Evolutionary conservation across 2,329 filamentous ascomycete genomes (phyloP), one percentile per base, ranked within the genome.

Genomic region (Cordyceps cateniannulata): DNA sequence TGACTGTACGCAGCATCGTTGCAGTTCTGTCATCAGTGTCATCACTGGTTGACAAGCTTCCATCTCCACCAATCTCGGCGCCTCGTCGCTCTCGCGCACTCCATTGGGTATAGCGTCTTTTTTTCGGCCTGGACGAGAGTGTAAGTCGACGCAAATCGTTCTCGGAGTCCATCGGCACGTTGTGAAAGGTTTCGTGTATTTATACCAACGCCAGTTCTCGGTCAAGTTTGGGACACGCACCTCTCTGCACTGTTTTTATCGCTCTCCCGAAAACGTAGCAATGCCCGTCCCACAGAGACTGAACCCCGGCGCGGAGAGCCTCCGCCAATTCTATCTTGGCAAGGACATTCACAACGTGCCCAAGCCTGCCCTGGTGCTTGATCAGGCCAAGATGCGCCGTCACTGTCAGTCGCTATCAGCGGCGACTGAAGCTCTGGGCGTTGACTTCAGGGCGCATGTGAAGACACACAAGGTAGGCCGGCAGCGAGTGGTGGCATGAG

Each of bases 401-500:
- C 85, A 88, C 62, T 88, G 85, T 67, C 65, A 75, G 16, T 75
- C 80, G 1, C 85, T 89, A 79, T 75, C 84, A 0, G 66, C 77
- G 0, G 78, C 83, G 0, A 76, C 78, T 2, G 66, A 75, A 6
- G 69, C 72, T 10, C 69, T 88, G 0, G 74, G 73, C 0, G 75
- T 87, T 0, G 77, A 73, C 0, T 88, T 88, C 62, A 75, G 86
- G 14, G 81, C 83, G 0, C 86, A 89, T 65, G 78, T 88, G 5
- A 88, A 88, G 69, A 87, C 84, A 8, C 86, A 88, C 68, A 88
- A 88, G 72, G 83, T 83, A 5, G 42, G 45, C 18, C 3, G 3
- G 29, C 27, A 27, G 24, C n/a, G 3, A 10, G 20, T 7, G 45
- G n/a, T 25, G n/a, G 42, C 3, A 25, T 22, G 22, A 40, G 1